Evolutionary conservation across 306 rosid species (phyloP).

Genomic region (Begonia fuchsioides): DNA sequence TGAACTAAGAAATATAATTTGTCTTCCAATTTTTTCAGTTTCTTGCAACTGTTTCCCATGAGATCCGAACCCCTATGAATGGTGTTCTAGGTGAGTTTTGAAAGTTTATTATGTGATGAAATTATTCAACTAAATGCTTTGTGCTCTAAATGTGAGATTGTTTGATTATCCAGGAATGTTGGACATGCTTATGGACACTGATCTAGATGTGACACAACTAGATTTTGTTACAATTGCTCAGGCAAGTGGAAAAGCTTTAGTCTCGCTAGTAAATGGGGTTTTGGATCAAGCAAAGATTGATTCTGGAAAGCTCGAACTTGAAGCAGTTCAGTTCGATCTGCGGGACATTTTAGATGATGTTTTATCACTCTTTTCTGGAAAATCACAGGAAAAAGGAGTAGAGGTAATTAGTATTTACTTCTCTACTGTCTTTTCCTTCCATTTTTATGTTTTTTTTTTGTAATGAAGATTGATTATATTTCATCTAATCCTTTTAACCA

Average conservation of each 20-base stretch:
- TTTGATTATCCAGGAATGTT: constrained; percentile 70
- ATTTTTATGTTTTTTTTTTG: constrained; percentile 19
- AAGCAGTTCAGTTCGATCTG: constrained; percentile 65
- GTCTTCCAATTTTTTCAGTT: constrained; percentile 31
- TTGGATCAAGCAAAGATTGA: constrained; percentile 97
- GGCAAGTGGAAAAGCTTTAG: constrained; percentile 90
- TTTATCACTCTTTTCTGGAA: constrained; percentile 79
- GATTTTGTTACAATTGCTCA: constrained; percentile 87
- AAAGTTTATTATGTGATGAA: too few relatives aligned
- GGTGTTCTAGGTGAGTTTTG: constrained; percentile 82
- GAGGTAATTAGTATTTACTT: constrained; percentile 44
- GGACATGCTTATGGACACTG: constrained; percentile 95
- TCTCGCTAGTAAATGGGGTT: constrained; percentile 82
- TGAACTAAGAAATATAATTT: too few relatives aligned
- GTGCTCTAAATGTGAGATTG: not conserved
- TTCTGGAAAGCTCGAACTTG: constrained; percentile 92
- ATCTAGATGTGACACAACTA: constrained; percentile 76
- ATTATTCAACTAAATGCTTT: too few relatives aligned
- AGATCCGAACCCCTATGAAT: constrained; percentile 97
- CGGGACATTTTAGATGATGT: constrained; percentile 82
- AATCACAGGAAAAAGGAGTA: constrained; percentile 87
- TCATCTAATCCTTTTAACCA: too few relatives aligned
- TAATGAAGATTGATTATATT: too few relatives aligned
- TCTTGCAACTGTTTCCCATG: constrained; percentile 96
- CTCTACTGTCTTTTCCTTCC: constrained; percentile 1